phyloP scores from a whole-genome alignment of 2,329 filamentous ascomycete genomes.

The Aureobasidium lini region DNA sequence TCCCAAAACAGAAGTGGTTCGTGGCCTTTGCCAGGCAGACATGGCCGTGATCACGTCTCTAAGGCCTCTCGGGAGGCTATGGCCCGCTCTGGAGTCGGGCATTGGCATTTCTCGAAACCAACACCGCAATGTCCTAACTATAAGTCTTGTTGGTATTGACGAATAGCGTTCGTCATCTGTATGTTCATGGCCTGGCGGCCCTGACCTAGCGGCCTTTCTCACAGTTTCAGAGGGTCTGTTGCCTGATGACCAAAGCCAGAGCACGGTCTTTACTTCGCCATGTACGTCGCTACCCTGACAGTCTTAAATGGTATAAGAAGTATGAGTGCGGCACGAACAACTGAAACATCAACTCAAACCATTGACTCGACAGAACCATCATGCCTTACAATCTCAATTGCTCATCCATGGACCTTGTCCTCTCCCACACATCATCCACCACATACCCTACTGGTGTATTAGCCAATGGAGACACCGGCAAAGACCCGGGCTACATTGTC shows the following conservation, averaged over 20 bases:
- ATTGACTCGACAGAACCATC: background rate
- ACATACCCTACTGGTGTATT: background rate
- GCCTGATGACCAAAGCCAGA: slow-evolving; percentile 10
- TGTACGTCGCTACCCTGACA: background rate
- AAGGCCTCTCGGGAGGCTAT: background rate
- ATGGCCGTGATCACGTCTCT: background rate
- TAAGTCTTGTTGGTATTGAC: slow-evolving; percentile 6
- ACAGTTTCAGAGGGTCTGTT: background rate
- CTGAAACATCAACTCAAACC: background rate
- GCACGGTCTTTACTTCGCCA: slow-evolving; percentile 9
- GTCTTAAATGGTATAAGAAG: background rate
- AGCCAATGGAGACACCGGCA: slow-evolving; percentile 3
- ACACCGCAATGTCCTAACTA: slow-evolving; percentile 9
- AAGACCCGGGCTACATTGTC: slow-evolving; percentile 5
- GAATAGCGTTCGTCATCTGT: slow-evolving; percentile 7
- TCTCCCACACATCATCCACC: background rate
- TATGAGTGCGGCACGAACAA: slow-evolving; percentile 4
- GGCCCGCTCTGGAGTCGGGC: slow-evolving; percentile 2
- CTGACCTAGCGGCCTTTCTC: slow-evolving; percentile 2
- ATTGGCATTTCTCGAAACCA: slow-evolving; percentile 8
- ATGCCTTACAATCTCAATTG: background rate
- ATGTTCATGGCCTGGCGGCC: slow-evolving; percentile 1
- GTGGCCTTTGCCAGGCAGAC: slow-evolving; percentile 1
- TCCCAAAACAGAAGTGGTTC: background rate
- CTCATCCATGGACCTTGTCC: slow-evolving; percentile 1